Conservation (phyloP, 352 stramenopile genomes). For the Phytopythium chamaehyphon region DNA sequence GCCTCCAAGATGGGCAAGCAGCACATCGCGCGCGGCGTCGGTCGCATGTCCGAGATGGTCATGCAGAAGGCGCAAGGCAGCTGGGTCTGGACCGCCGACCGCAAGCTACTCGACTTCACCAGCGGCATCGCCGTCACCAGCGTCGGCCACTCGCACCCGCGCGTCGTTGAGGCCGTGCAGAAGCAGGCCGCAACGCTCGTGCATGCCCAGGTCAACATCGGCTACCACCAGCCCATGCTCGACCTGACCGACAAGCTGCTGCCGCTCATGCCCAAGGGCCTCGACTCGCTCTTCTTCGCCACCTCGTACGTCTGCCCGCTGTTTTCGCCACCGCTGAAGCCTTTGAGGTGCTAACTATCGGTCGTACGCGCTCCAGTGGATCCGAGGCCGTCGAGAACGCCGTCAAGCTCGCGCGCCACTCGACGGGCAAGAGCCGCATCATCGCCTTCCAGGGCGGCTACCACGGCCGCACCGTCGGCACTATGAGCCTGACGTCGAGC, state of each 20-base stretch:
- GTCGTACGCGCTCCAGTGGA: slow-evolving; percentile 31
- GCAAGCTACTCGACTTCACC: slow-evolving; percentile 91
- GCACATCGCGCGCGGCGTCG: slow-evolving; percentile 67
- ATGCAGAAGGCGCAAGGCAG: slow-evolving; percentile 81
- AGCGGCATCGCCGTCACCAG: slow-evolving; percentile 92
- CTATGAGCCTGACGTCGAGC: slow-evolving; percentile 91
- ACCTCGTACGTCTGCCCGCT: slow-evolving; percentile 32
- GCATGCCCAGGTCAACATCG: slow-evolving; percentile 91
- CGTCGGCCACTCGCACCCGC: slow-evolving; percentile 91
- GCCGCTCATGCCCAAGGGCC: slow-evolving; percentile 65
- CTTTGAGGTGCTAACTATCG: not conserved
- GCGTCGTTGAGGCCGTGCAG: slow-evolving; percentile 87
- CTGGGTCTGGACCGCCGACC: slow-evolving; percentile 85
- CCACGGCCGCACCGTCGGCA: slow-evolving; percentile 89
- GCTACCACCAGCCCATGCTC: slow-evolving; percentile 91
- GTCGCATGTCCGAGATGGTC: slow-evolving; percentile 83
- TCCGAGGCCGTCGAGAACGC: slow-evolving; percentile 93
- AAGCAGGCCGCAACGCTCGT: slow-evolving; percentile 87
- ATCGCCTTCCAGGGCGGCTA: slow-evolving; percentile 92
- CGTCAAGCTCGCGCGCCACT: slow-evolving; percentile 90
- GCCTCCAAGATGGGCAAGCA: slow-evolving; percentile 52
- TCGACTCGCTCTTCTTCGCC: slow-evolving; percentile 90
- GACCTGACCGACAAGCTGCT: slow-evolving; percentile 84
- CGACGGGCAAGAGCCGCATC: slow-evolving; percentile 86
- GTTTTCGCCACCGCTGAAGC: too few species aligned